These are phyloP conservation scores for Tuber aestivum DNA, from an alignment of 495 filamentous ascomycete genomes.

Conservation along the genomic window DNA sequence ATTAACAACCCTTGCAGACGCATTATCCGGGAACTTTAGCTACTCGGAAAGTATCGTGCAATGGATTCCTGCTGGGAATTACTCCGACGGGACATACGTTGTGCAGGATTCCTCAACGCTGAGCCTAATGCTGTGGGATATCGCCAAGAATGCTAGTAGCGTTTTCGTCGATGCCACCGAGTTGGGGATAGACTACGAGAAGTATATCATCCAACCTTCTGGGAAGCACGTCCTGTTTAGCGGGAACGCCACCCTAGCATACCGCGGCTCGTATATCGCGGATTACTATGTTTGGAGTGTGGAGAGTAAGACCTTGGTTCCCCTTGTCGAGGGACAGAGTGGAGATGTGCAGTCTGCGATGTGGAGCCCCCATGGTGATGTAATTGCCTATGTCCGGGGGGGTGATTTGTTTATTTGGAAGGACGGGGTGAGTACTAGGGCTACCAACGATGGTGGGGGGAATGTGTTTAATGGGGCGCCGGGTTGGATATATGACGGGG, in stretches of 20 bases:
- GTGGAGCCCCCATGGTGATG: constrained; percentile 48
- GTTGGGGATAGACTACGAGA: constrained; percentile 34
- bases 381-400: constrained; percentile 53
- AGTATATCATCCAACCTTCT: constrained; percentile 46
- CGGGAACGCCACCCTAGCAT: constrained; percentile 54
- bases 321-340: constrained; percentile 48
- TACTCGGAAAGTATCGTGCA: constrained; percentile 44
- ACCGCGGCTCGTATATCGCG: constrained; percentile 54
- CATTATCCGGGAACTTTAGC: constrained; percentile 42
- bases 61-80: constrained; percentile 45
- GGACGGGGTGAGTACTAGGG: constrained; percentile 47
- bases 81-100: constrained; percentile 50
- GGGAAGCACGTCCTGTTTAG: constrained; percentile 50
- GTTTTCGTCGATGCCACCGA: constrained; percentile 46
- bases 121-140: constrained; percentile 49
- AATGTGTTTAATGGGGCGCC: constrained; percentile 49
- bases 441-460: constrained; percentile 52
- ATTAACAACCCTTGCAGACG: constrained; percentile 48
- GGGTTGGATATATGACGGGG: constrained; percentile 57
- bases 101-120: constrained; percentile 41
- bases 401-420: constrained; percentile 55
- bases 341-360: constrained; percentile 57
- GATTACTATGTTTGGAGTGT: constrained; percentile 53
- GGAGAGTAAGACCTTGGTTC: constrained; percentile 45
- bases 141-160: constrained; percentile 47